Evolutionary conservation across 202 grass and related monocot genomes (phyloP).

Genomic region (Zoysia matrella): DNA sequence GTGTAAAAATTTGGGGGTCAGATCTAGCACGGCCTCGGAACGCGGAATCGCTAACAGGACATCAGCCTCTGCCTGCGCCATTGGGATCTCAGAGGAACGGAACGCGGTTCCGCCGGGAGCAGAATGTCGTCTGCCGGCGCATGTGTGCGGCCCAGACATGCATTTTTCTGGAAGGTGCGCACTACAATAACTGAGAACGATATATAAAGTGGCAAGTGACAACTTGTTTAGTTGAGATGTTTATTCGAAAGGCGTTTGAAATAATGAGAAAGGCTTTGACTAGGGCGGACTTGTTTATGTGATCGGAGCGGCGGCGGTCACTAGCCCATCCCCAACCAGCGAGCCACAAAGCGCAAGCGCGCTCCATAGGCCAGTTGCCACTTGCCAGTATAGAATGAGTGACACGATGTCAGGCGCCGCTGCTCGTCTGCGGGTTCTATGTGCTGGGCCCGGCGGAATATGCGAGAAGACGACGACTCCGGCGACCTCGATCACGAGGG

Average conservation of each 20-base stretch:
- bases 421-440: conserved; percentile 28
- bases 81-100: conserved; percentile 34
- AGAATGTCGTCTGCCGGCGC: conserved; percentile 35
- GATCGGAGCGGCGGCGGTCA: conserved; percentile 8
- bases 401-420: conserved; percentile 35
- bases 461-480: conserved; percentile 7
- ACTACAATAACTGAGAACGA: conserved; percentile 24
- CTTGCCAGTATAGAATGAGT: neutral
- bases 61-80: neutral
- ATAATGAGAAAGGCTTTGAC: conserved; percentile 46
- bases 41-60: conserved; percentile 28
- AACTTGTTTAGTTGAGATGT: conserved; percentile 27
- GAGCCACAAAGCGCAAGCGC: neutral
- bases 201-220: neutral
- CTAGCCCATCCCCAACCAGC: neutral
- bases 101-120: conserved; percentile 17
- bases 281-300: conserved; percentile 43
- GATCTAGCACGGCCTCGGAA: neutral
- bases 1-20: too few species aligned
- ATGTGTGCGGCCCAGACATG: conserved; percentile 14
- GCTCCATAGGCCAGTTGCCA: neutral
- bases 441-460: conserved; percentile 40
- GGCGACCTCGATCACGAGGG: neutral
- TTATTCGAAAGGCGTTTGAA: conserved; percentile 32
- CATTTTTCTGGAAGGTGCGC: conserved; percentile 30